Conservation (phyloP, 1,284 basidiomycete species). For the Hypsizygus ulmarius region DNA sequence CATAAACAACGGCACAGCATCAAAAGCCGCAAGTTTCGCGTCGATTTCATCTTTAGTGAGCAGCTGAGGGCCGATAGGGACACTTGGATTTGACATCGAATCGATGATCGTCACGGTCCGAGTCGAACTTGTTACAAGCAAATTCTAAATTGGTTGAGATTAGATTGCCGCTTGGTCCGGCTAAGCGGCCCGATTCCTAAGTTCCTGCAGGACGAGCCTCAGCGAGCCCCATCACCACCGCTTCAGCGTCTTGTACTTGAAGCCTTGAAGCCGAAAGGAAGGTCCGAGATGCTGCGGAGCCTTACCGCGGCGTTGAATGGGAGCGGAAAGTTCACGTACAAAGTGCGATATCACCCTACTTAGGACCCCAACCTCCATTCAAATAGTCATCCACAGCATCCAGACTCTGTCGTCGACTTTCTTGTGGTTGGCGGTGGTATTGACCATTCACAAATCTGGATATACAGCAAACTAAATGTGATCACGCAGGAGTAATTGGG, state of each 20-base stretch:
- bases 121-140: neutral
- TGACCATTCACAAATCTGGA: neutral
- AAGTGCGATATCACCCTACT: conserved; percentile 38
- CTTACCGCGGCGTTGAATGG: conserved; percentile 61
- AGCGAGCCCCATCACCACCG: too few relatives aligned
- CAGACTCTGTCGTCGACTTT: conserved; percentile 82
- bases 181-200: too few relatives aligned
- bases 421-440: conserved; percentile 88
- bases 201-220: too few relatives aligned
- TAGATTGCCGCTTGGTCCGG: too few relatives aligned
- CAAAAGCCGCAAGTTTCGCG: conserved; percentile 49
- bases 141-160: too few relatives aligned
- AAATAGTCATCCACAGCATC: conserved; percentile 40
- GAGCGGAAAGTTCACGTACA: conserved; percentile 58
- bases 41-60: conserved; percentile 37
- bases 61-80: conserved; percentile 34
- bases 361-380: neutral
- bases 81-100: conserved; percentile 21
- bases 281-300: conserved; percentile 44
- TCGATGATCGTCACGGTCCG: neutral
- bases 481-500: conserved; percentile 74
- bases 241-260: too few relatives aligned
- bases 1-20: conserved; percentile 89
- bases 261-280: too few relatives aligned
- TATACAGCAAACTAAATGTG: neutral